Evolutionary conservation across 1,284 basidiomycete genomes (phyloP), one percentile per base, ranked within the genome.

Genomic region (Rhodotorula sp.): DNA sequence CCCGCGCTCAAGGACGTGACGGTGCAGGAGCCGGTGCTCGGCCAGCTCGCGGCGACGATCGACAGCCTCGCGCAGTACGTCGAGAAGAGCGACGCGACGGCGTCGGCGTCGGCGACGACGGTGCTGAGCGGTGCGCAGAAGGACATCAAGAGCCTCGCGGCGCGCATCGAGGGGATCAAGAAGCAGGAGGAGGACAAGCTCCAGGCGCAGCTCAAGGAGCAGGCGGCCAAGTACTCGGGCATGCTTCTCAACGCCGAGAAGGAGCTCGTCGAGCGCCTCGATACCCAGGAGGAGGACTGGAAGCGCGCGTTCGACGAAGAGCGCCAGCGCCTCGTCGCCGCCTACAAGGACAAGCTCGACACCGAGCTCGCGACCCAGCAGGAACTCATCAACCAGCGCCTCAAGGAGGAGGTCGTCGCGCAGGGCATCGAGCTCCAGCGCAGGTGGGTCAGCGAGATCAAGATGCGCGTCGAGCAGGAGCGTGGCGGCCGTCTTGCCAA

Each of bases 361-460:
- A 84, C 86, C 41, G 96, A 99, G 83, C 86, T 99, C 59, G 87
- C 88, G 79, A 89, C 88, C 7, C 96, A 98, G 83, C 92, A 91
- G 64, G 90, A 94, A 79, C 87, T 97, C 77, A 97, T 99, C 82
- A 95, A 98, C 81, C 88, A 96, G 83, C 87, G 93, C 59, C 86
- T 99, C 74, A 92, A 91, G 81, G 92, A 97, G 81, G 95, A 97
- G 81, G 94, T 99, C 70, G 87, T 98, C 60, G 90, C 94, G 9
- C 95, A 98, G 81, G 96, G 95, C 34, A 94, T 99, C 78, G 96
- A 98, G 84, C 88, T 98, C 58, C 96, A 99, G 82, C 89, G 94
- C 64, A 87, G 92, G 74, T 99, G 96, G 95, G 91, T 98, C 70
- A 89, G 92, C 58, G 94, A 97, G 67, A 90, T 99, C 86, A 97